Conservation (phyloP, 768 basidiomycete species). For the Calvatia gigantea region DNA sequence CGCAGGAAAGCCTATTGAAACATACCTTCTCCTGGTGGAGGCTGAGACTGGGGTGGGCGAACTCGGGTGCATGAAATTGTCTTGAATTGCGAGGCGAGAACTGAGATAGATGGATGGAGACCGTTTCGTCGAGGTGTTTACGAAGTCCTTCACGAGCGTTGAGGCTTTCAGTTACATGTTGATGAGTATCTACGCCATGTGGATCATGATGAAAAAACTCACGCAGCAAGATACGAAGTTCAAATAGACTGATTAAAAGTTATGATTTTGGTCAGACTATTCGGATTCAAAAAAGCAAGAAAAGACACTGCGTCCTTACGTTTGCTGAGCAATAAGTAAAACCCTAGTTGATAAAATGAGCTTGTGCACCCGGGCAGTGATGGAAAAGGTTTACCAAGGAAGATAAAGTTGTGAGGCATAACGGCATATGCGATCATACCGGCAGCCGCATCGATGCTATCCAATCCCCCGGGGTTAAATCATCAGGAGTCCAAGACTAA, state of each 20-base stretch:
- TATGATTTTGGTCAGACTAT: neutral
- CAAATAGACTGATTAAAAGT: slow-evolving; percentile 43
- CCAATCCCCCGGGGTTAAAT: neutral
- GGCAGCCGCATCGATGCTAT: slow-evolving; percentile 41
- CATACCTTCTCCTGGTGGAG: slow-evolving; percentile 20
- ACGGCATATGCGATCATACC: slow-evolving; percentile 43
- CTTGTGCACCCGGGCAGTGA: neutral
- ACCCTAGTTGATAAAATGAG: slow-evolving; percentile 24
- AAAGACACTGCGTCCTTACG: slow-evolving; percentile 26
- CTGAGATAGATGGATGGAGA: slow-evolving; percentile 43
- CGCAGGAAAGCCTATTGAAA: neutral
- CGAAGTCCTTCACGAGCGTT: slow-evolving; percentile 44
- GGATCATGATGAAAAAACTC: slow-evolving; percentile 7
- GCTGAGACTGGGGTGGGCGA: slow-evolving; percentile 3
- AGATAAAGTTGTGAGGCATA: slow-evolving; percentile 56
- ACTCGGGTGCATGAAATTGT: slow-evolving; percentile 15
- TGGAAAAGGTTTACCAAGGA: slow-evolving; percentile 36
- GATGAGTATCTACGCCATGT: neutral
- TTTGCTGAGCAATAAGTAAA: slow-evolving; percentile 52
- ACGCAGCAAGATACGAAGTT: slow-evolving; percentile 55
- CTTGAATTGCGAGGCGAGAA: slow-evolving; percentile 20
- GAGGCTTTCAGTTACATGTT: slow-evolving; percentile 27
- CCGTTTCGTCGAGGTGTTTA: slow-evolving; percentile 26
- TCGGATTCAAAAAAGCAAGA: neutral
- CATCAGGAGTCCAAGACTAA: neutral